Evolutionary conservation across 306 rosid species (phyloP).

Genomic region (Canavalia gladiata): DNA sequence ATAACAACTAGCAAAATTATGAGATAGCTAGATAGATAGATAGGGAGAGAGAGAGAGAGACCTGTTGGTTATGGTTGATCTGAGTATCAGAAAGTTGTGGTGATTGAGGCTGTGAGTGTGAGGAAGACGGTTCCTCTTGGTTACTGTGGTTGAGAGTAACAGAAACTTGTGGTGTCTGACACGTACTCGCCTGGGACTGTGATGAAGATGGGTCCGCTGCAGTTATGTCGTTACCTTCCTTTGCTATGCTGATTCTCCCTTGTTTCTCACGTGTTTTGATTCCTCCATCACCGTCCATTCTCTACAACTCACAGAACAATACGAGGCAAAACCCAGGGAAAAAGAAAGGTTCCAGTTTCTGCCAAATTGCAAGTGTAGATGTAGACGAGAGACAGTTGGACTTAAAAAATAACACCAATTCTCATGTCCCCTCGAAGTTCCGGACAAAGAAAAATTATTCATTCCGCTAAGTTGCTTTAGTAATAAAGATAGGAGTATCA

Average conservation of each 20-base stretch:
- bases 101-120: neutral
- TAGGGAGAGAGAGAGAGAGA: neutral
- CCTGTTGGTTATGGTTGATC: neutral
- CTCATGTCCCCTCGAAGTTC: neutral
- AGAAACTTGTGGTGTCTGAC: neutral
- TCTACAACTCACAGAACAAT: neutral
- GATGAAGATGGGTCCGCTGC: constrained; percentile 3
- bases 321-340: neutral
- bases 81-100: no score
- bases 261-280: neutral
- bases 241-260: neutral
- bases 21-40: no score
- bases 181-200: neutral
- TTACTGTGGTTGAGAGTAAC: no score
- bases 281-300: neutral
- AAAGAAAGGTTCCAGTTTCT: neutral
- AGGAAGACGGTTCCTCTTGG: constrained; percentile 20
- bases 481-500: no score
- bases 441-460: no score
- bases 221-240: neutral
- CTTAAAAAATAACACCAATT: neutral
- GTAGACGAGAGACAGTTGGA: neutral
- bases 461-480: no score
- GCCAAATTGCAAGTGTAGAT: neutral
- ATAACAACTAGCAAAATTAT: no score